Conservation (phyloP, 441 rosid genomes). For the Croton setiger region DNA sequence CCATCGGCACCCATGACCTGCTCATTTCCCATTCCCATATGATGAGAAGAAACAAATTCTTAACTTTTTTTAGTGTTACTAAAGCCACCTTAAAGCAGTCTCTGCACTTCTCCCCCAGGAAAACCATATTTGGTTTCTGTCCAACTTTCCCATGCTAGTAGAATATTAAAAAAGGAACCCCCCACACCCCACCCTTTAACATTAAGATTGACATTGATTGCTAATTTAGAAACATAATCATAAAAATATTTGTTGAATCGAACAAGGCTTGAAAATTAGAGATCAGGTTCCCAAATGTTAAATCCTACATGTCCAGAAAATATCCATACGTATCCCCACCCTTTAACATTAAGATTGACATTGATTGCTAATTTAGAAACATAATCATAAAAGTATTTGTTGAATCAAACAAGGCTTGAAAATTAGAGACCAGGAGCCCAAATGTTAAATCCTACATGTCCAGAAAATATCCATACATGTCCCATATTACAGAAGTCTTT, state of each 20-base stretch:
- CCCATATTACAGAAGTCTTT: constrained; percentile 8
- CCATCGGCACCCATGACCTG: constrained; percentile 70
- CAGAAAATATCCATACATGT: constrained; percentile 9
- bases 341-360: constrained; percentile 11
- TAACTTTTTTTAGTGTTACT: constrained; percentile 30
- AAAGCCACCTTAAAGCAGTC: constrained; percentile 36
- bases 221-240: constrained; percentile 18
- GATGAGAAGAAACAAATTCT: constrained; percentile 52
- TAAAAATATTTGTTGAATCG: constrained; percentile 18
- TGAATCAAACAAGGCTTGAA: constrained; percentile 21
- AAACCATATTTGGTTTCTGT: constrained; percentile 20
- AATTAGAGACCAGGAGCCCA: constrained; percentile 16
- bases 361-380: constrained; percentile 20
- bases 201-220: constrained; percentile 16
- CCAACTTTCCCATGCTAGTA: constrained; percentile 17
- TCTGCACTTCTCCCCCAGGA: constrained; percentile 20
- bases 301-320: constrained; percentile 13
- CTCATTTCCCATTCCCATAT: constrained; percentile 64
- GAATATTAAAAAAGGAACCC: constrained; percentile 17
- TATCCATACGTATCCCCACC: no score
- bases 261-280: constrained; percentile 19
- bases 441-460: constrained; percentile 14
- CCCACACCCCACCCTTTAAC: no score
- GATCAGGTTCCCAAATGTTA: constrained; percentile 16
- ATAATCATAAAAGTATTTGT: constrained; percentile 14